phyloP scores from a whole-genome alignment of 495 filamentous ascomycete species.

The Halenospora varia region DNA sequence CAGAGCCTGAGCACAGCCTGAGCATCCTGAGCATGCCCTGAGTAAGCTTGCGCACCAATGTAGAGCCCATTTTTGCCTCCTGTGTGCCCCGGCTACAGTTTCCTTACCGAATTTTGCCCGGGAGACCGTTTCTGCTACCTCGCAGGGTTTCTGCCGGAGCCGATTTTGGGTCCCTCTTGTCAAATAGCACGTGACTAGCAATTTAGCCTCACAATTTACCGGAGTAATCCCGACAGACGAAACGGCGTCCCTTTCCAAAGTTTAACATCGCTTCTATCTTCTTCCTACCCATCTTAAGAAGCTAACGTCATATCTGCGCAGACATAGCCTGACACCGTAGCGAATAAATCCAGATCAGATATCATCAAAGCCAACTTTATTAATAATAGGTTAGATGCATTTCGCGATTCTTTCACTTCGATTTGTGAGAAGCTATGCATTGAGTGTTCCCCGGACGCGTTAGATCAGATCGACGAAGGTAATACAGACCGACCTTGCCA shows the following conservation, averaged over 20 bases:
- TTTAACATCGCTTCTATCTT: neutral
- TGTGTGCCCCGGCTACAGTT: too few species aligned
- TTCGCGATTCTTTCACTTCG: slow-evolving; percentile 11
- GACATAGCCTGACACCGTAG: slow-evolving; percentile 6
- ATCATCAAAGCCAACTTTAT: slow-evolving; percentile 11
- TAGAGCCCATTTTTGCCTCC: too few species aligned
- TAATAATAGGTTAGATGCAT: slow-evolving; percentile 3
- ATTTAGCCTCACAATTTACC: too few species aligned
- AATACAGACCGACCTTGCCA: slow-evolving; percentile 6
- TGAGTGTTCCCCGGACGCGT: neutral
- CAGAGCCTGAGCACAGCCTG: too few species aligned
- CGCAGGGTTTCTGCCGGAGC: too few species aligned
- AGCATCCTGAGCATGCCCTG: too few species aligned
- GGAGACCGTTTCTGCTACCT: too few species aligned
- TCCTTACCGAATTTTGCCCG: too few species aligned
- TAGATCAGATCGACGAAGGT: slow-evolving; percentile 5
- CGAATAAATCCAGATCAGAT: slow-evolving; percentile 13
- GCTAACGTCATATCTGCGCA: slow-evolving; percentile 8
- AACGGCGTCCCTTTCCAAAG: neutral
- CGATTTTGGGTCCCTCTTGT: too few species aligned
- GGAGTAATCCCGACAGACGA: neutral
- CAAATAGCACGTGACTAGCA: too few species aligned
- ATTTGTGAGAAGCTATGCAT: slow-evolving; percentile 3
- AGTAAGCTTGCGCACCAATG: too few species aligned
- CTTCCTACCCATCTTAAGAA: slow-evolving; percentile 3